A percentile compares a stretch with the other conserved stretches of the same genome.
Evolutionary conservation across 2,329 filamentous ascomycete species (phyloP).

Genomic region (Colletotrichum gigasporum): DNA sequence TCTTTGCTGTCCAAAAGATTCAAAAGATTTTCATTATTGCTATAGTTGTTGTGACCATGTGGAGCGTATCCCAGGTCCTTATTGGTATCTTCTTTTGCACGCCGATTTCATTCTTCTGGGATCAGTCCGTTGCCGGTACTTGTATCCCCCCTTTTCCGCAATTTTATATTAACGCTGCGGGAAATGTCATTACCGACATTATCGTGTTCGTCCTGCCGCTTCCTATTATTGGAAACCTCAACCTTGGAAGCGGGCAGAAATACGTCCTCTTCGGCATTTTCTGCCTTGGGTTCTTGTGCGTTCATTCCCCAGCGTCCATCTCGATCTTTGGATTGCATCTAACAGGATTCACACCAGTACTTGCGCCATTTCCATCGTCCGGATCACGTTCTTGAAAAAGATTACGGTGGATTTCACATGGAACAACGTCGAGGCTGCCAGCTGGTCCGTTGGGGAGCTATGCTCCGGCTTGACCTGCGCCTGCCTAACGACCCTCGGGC

Average conservation of each 20-base stretch:
- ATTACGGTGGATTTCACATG: constrained; percentile 34
- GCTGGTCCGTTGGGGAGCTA: constrained; percentile 38
- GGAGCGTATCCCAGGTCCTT: constrained; percentile 40
- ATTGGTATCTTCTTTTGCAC: constrained; percentile 38
- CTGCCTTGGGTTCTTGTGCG: constrained; percentile 34
- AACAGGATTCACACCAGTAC: constrained; percentile 19
- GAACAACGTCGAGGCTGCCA: constrained; percentile 36
- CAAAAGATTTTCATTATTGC: constrained; percentile 37
- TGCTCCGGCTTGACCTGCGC: constrained; percentile 35
- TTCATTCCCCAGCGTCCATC: neutral
- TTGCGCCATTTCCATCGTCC: constrained; percentile 36
- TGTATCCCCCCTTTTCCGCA: constrained; percentile 35
- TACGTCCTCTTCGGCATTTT: constrained; percentile 37
- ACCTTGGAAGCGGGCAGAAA: constrained; percentile 29
- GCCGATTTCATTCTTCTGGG: constrained; percentile 40
- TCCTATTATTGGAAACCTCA: constrained; percentile 29
- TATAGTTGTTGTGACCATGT: constrained; percentile 38
- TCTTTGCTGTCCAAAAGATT: constrained; percentile 42
- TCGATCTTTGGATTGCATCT: no score
- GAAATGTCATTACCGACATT: constrained; percentile 33
- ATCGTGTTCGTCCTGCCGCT: constrained; percentile 33
- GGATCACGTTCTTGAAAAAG: constrained; percentile 36
- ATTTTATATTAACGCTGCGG: constrained; percentile 38
- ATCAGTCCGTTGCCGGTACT: constrained; percentile 29
- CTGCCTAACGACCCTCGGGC: constrained; percentile 37